Conservation (phyloP, 192 early-diverging fungal species). For the Linderina pennispora region DNA sequence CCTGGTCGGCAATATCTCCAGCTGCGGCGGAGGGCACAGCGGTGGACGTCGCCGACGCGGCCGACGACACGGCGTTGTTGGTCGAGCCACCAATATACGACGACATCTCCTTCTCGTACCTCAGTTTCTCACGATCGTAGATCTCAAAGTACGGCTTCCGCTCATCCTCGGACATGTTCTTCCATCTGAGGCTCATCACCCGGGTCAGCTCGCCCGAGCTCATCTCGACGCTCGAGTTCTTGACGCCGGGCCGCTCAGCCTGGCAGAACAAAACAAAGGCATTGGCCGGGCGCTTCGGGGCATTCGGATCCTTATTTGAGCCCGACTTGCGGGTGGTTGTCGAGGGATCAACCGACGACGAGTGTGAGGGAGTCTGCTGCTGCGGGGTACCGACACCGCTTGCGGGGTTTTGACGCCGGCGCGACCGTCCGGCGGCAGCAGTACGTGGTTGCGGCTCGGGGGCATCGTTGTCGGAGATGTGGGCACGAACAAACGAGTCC, state of each 20-base stretch:
- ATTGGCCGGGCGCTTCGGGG: constrained; percentile 45
- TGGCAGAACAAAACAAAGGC: constrained; percentile 49
- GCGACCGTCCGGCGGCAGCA: background rate
- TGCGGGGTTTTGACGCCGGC: background rate
- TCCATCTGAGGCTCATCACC: constrained; percentile 47
- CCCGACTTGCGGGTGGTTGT: constrained; percentile 12
- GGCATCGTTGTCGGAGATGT: constrained; percentile 24
- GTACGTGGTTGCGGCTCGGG: background rate
- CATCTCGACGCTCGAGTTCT: constrained; percentile 27
- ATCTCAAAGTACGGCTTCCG: constrained; percentile 41
- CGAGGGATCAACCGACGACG: background rate
- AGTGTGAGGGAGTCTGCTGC: constrained; percentile 1
- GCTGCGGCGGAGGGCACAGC: background rate
- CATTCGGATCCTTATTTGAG: constrained; percentile 42
- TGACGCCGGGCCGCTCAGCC: constrained; percentile 38
- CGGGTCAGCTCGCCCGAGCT: constrained; percentile 41
- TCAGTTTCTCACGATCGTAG: constrained; percentile 40
- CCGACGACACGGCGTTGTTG: background rate
- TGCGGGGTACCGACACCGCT: background rate
- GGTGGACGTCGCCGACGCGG: background rate
- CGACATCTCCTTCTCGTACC: constrained; percentile 42
- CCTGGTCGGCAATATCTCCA: too few relatives aligned
- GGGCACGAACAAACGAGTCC: constrained; percentile 27
- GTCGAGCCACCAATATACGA: constrained; percentile 17
- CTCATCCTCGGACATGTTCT: constrained; percentile 27